Evolutionary conservation across 495 filamentous ascomycete genomes (phyloP), one percentile per base, ranked within the genome.

Genomic region (Parmelia sp.): DNA sequence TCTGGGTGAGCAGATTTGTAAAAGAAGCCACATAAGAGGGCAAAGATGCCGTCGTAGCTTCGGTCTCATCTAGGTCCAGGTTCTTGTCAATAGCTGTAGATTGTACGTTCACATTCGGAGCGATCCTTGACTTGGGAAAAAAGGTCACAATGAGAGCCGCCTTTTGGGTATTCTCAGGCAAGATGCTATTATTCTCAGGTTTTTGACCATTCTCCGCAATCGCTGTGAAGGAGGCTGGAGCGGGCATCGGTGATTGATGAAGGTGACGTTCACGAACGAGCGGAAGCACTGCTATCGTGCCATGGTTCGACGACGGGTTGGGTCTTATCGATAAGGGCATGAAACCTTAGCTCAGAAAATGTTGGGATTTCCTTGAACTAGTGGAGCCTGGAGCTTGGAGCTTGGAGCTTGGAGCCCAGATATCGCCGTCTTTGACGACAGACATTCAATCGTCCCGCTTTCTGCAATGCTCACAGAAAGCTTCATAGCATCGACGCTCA

Each of bases 401-500:
- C 27, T 51, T 15, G 23, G n/a, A n/a, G n/a, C n/a, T n/a, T n/a
- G n/a, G n/a, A n/a, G n/a, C n/a, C n/a, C n/a, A n/a, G n/a, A n/a
- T n/a, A n/a, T n/a, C n/a, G n/a, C n/a, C n/a, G n/a, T n/a, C n/a
- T n/a, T 19, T 53, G 27, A 53, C 19, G 12, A 31, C 25, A n/a
- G n/a, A n/a, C n/a, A 35, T 31, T 19, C 27, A 11, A 7, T 21
- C 27, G 17, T 55, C 2, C 25, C 40, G 31, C 27, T 4, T 47
- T 23, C 29, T 36, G 31, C 25, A 21, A 95, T 92, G 91, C 82
- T 94, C 65, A 88, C 88, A 56, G 90, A 95, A 80, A 83, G 79
- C 62, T 92, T 96, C 69, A 77, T 95, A 66, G 88, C 88, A 66
- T 86, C 90, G 64, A 87, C 89, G 59, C 78, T 83, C 65, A 81